Evolutionary conservation across 2,329 filamentous ascomycete species (phyloP), one percentile per base, ranked within the genome.

Genomic region (Stachybotrys elegans): DNA sequence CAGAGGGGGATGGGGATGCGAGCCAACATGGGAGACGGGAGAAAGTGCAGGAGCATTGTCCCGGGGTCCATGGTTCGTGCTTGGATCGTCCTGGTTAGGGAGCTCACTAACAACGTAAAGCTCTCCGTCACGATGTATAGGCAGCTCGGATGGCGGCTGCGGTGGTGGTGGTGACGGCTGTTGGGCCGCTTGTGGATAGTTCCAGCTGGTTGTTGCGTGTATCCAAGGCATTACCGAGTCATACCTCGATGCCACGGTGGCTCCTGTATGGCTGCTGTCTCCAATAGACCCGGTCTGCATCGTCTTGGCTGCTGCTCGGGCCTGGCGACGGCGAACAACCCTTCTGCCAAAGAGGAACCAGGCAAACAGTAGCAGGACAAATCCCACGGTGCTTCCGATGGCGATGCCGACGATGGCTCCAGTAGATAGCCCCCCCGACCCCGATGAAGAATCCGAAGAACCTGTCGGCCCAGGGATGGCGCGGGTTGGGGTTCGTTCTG

Each of bases 341-440:
- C 16, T 23, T n/a, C 22, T 29, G 21, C 44, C 44, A 19, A 46
- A 29, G n/a, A 23, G 27, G 34, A 39, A 43, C 44, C 44, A 46
- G 6, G 57, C 20, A 9, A 59, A 25, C 3, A 52, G 44, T 12
- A 66, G 11, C 1, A 63, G 35, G 5, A 21, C 44, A n/a, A 46
- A 22, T 0, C 48, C 57, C 2, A 54, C 50, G 1, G 46, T 57
- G 19, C 59, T 56, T 6, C 62, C 69, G 13, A 71, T 51, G 4
- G 61, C 62, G 32, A 73, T 69, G 27, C 70, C 69, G 2, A 56
- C 61, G 25, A 72, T 68, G 8, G 63, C 67, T 9, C 68, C 68
- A 0, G 51, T 56, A 5, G 60, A 58, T 35, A 46, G 44, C 25
- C 8, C 8, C 19, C 19, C 22, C 9, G 22, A 32, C 17, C 19